Conservation (phyloP, 2,329 filamentous ascomycete genomes). For the Aspergillus nomiae region DNA sequence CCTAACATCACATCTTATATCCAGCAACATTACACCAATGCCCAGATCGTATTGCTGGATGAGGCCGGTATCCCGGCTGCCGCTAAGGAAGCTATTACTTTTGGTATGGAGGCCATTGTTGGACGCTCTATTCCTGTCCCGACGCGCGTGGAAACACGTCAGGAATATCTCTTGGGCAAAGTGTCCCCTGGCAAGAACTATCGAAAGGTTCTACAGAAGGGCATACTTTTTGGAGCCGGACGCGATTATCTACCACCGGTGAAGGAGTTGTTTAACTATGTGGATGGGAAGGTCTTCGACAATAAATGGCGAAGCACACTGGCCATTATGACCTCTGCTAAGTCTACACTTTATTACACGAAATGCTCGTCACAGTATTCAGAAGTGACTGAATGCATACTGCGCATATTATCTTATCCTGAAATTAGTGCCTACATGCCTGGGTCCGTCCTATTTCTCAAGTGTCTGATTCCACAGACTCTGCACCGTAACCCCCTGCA, state of each 20-base stretch:
- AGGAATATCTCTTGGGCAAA: slow-evolving; percentile 57
- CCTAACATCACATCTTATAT: slow-evolving; percentile 58
- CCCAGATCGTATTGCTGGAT: slow-evolving; percentile 57
- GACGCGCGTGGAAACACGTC: slow-evolving; percentile 55
- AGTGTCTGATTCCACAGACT: slow-evolving; percentile 54
- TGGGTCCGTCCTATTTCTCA: not conserved
- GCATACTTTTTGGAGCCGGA: slow-evolving; percentile 53
- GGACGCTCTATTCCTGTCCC: slow-evolving; percentile 59
- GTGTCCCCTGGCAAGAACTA: slow-evolving; percentile 59
- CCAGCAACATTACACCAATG: slow-evolving; percentile 51
- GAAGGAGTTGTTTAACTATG: slow-evolving; percentile 54
- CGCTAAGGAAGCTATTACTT: slow-evolving; percentile 62
- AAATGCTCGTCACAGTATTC: not conserved
- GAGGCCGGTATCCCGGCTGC: slow-evolving; percentile 59
- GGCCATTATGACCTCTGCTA: not conserved
- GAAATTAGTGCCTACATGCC: not conserved
- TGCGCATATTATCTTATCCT: not conserved
- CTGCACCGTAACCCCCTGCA: slow-evolving; percentile 50
- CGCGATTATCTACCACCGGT: slow-evolving; percentile 50
- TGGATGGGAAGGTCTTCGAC: slow-evolving; percentile 51
- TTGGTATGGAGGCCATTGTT: slow-evolving; percentile 61
- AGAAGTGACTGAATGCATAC: not conserved
- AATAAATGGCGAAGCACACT: slow-evolving; percentile 44
- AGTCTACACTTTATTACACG: not conserved
- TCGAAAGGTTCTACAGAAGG: slow-evolving; percentile 54